Conservation (phyloP, 2,329 filamentous ascomycete species). For the Coniochaeta sp. region DNA sequence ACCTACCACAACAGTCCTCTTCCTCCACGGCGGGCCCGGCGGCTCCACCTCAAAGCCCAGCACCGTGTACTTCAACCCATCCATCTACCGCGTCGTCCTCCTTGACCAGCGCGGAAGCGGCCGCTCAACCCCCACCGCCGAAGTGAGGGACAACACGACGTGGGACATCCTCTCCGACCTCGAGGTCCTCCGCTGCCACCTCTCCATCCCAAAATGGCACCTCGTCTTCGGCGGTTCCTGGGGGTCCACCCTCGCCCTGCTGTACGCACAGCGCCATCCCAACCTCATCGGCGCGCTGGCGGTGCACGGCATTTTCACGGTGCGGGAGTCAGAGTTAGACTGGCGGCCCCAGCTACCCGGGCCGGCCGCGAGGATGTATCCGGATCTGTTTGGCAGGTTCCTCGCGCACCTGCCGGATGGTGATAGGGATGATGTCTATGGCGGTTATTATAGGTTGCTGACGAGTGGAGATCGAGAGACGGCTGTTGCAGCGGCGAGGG, state of each 20-base stretch:
- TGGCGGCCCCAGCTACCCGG: constrained; percentile 17
- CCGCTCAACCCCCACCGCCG: constrained; percentile 30
- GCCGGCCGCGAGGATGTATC: constrained; percentile 20
- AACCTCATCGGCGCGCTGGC: constrained; percentile 28
- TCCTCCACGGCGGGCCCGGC: constrained; percentile 33
- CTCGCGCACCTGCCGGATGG: constrained; percentile 21
- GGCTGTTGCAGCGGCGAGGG: constrained; percentile 21
- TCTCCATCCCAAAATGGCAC: constrained; percentile 34
- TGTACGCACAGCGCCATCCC: constrained; percentile 35
- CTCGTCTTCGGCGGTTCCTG: constrained; percentile 39
- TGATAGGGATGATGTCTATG: constrained; percentile 14
- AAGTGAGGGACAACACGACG: constrained; percentile 35
- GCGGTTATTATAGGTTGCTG: constrained; percentile 23
- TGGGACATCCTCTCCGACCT: constrained; percentile 35
- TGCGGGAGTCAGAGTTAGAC: constrained; percentile 22
- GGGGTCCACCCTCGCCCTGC: constrained; percentile 35
- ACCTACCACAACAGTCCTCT: constrained; percentile 8
- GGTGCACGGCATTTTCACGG: constrained; percentile 33
- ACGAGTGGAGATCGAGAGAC: constrained; percentile 19
- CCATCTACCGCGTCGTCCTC: constrained; percentile 34
- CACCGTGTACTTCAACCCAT: constrained; percentile 33
- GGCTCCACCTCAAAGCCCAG: constrained; percentile 23
- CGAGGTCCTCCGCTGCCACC: constrained; percentile 31
- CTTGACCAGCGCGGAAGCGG: constrained; percentile 39
- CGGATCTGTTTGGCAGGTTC: constrained; percentile 23